phyloP scores from a whole-genome alignment of 2,329 filamentous ascomycete species.

The Drechslerella dactyloides region DNA sequence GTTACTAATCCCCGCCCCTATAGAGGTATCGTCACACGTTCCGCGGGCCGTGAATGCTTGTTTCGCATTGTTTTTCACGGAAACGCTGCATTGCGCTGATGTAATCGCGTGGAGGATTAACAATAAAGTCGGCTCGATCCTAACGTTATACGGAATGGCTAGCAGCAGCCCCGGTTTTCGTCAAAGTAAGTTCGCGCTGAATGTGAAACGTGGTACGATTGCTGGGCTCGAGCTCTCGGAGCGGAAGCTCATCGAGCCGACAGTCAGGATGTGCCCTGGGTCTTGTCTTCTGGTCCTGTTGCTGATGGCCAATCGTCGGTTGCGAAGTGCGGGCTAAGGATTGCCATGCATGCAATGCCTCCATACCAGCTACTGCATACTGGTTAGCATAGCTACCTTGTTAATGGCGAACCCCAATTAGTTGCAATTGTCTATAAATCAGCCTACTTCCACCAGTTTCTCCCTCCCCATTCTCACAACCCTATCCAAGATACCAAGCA shows the following conservation, averaged over 20 bases:
- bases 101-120: not conserved
- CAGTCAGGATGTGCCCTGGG: too few relatives aligned
- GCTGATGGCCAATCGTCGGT: too few relatives aligned
- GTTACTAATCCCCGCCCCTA: not conserved
- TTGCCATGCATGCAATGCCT: too few relatives aligned
- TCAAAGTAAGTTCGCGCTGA: too few relatives aligned
- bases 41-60: too few relatives aligned
- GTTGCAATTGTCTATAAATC: not conserved
- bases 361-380: too few relatives aligned
- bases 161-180: not conserved
- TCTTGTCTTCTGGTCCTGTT: too few relatives aligned
- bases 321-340: too few relatives aligned
- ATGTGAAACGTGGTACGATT: too few relatives aligned
- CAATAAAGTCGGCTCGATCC: not conserved
- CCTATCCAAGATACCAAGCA: not conserved
- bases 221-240: not conserved
- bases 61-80: not conserved
- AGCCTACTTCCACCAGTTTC: not conserved
- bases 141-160: not conserved
- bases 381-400: too few relatives aligned
- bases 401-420: too few relatives aligned
- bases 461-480: not conserved
- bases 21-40: not conserved
- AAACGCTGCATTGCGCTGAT: not conserved
- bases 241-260: not conserved